Percentiles rank a stretch among this genome's conserved stretches.
phyloP scores from a whole-genome alignment of 2,329 filamentous ascomycete genomes.

The Fusarium heterosporum region DNA sequence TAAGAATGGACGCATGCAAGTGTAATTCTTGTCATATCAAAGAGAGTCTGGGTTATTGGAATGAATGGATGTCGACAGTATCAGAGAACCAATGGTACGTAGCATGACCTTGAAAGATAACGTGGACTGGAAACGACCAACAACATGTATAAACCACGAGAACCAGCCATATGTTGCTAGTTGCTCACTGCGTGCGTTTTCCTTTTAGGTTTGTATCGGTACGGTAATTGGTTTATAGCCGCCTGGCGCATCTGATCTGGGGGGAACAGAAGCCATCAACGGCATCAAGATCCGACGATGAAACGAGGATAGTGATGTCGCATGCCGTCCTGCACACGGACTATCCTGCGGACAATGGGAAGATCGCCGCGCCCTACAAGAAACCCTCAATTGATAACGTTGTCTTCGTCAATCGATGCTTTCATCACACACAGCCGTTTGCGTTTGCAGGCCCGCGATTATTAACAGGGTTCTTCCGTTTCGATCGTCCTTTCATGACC shows the following conservation, averaged over 20 bases:
- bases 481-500: constrained; percentile 19
- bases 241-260: constrained; percentile 38
- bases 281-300: constrained; percentile 40
- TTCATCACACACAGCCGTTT: constrained; percentile 40
- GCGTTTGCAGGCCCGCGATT: constrained; percentile 32
- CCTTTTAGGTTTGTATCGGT: constrained; percentile 36
- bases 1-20: constrained; percentile 4
- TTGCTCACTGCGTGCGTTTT: constrained; percentile 39
- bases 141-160: not conserved
- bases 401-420: constrained; percentile 37
- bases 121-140: not conserved
- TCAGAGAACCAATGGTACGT: not conserved
- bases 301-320: constrained; percentile 47
- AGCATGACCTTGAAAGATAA: not conserved
- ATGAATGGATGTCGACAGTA: constrained; percentile 11
- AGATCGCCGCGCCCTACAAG: constrained; percentile 31
- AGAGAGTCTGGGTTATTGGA: constrained; percentile 6
- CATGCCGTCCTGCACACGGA: constrained; percentile 45
- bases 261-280: constrained; percentile 41
- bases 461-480: constrained; percentile 37
- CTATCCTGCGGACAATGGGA: constrained; percentile 43
- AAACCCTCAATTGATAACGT: constrained; percentile 30
- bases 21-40: constrained; percentile 2
- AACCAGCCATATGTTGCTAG: not conserved
- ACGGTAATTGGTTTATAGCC: constrained; percentile 40